Evolutionary conservation across 1,139 yeast genomes (phyloP), one percentile per base, ranked within the genome.

Genomic region (Kazachstania sp.): DNA sequence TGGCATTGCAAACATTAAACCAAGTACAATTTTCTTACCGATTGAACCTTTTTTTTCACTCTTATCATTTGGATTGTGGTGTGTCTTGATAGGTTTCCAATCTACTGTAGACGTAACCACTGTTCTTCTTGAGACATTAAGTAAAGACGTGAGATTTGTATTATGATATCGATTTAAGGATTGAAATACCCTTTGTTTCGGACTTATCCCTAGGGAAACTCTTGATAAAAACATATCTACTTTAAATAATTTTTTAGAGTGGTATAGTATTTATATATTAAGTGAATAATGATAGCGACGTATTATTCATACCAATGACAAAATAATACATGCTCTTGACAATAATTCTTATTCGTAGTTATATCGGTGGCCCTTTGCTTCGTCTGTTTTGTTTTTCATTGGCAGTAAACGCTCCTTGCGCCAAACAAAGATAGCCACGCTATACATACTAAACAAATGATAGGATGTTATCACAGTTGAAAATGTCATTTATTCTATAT

Each of bases 1-100:
- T 0, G 99, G 99, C 85, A 95, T 92, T 23, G 92, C 78, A 39
- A 86, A 67, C 75, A 84, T 71, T 28, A 83, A 65, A 0, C 79
- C 77, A 43, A 83, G 64, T 18, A 82, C 72, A 36, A 81, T 70
- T 39, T 68, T 68, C 49, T 82, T 70, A 29, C 79, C 70, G 13
- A 64, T 53, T 4, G 62, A 55, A 49, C 65, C 57, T 49, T 58
- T 56, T 46, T 58, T 58, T 19, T 60, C 58, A 19, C 50, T 51
- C 44, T 69, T 45, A 67, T 71, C 49, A 72, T 70, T 50, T 65
- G 71, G 60, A 8, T 77, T 73, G 44, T 71, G 74, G 13, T 72
- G 68, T 0, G 86, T 72, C 54, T 71, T 77, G 51, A 86, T 72
- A 1, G 95, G 95, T 59, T 80, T 77, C 95, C 95, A 86, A 64